Base-by-base conservation (phyloP, 345 rosid species). In the Acer saccharum region DNA sequence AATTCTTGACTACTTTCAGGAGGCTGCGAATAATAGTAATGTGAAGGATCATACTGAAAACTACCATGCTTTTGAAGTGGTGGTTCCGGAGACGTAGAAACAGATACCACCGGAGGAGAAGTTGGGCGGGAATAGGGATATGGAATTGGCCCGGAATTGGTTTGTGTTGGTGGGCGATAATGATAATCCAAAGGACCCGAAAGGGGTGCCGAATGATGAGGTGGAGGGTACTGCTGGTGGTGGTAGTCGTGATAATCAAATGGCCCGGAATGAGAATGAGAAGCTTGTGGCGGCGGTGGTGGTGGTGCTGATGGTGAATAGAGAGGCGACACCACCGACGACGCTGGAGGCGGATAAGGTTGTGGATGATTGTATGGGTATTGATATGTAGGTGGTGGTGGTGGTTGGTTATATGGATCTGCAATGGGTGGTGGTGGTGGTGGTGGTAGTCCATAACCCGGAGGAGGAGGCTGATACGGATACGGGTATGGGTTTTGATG, bases 391-490 rank as follows among this genome's bases (percentile, higher is more conserved):
- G 23, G 20, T n/a, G 27, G 64, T 20, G 64, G 64, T 20, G 83
- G 83, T 8, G 78, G 77, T 52, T 87, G 83, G 32, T 79, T 80
- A 60, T 84, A 88, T 68, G 90, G 83, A 81, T 87, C 94, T 68
- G 86, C 78, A 65, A 63, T 73, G 54, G 93, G 88, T 46, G 93
- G 87, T 32, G 91, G 87, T 68, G 93, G 88, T 29, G 93, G 87
- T 32, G 91, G 87, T 39, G 93, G 88, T 71, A 90, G 88, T 32
- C 80, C 90, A 74, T 84, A 68, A 72, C 21, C 71, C 18, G 79
- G 83, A 6, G 82, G 79, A 78, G 85, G 78, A 18, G 71, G 78
- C 11, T 85, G 84, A 61, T 83, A 84, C 54, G 90, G 87, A 73
- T 91, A 84, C 41, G 84, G 87, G 65, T 89, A 90, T 29, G 79